Base-by-base conservation (phyloP, 2,329 filamentous ascomycete genomes). In the Teratosphaeria viscida region DNA sequence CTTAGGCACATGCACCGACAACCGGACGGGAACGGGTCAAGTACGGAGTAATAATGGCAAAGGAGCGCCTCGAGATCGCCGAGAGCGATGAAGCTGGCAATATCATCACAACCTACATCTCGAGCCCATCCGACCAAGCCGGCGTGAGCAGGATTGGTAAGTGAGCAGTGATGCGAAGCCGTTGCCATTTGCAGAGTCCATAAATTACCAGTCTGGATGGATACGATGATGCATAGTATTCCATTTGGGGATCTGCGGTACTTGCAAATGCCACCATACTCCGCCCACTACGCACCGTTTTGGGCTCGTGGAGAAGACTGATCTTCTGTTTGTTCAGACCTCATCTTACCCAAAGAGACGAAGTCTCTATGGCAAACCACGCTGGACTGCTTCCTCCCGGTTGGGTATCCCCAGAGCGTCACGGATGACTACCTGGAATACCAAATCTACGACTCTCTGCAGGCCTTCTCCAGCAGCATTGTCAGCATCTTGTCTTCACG, bases 351-450 rank as follows among this genome's bases (percentile, higher is more conserved):
- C 23, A 39, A 55, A 16, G 56, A 63, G 6, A 60, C 63, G 3
- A 68, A 65, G 55, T 63, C 65, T n/a, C 63, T 70, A 59, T 70
- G 70, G 65, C 74, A 74, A 65, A 72, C 64, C 58, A 63, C 83
- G 1, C 71, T 91, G 52, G 85, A 90, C 65, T 82, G 92, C 32
- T 95, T 96, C 70, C 80, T 96, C 1, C 92, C 92, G 0, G 85
- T 88, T 1, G 91, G 91, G n/a, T 96, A 87, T 73, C 92, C 91
- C 0, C 83, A 91, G 65, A 94, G 87, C 55, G 92, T 96, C 34
- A 92, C 88, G 1, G 78, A 83, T 14, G 91, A 96, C 73, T 96
- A 96, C 73, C 78, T 90, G 4, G 80, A 86, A 68, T 87, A 87
- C 72, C 85, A 87, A 70, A 82, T 87, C 56, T 88, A 85, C 74